Evolutionary conservation across 2,329 filamentous ascomycete genomes (phyloP).

Genomic region (Alternaria burnsii): DNA sequence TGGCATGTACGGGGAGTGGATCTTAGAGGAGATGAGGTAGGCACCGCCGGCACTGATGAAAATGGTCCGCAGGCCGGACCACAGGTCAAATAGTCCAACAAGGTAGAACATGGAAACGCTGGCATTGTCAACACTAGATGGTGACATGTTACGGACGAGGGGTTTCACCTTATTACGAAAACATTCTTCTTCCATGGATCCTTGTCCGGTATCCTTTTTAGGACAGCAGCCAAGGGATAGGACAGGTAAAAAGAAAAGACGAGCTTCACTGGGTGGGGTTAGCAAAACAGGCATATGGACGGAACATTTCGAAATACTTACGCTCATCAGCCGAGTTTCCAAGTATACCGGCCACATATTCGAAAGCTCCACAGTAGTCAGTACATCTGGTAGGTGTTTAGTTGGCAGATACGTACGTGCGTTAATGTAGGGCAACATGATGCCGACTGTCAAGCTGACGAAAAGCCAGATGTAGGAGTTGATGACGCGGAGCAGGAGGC

Average conservation of each 20-base stretch:
- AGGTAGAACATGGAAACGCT: constrained; percentile 89
- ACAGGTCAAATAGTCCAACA: constrained; percentile 91
- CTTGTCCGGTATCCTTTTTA: constrained; percentile 89
- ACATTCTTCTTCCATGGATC: constrained; percentile 85
- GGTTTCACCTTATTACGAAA: constrained; percentile 76
- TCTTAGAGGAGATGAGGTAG: constrained; percentile 82
- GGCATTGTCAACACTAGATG: constrained; percentile 12
- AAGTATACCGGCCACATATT: constrained; percentile 63
- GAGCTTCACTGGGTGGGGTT: constrained; percentile 79
- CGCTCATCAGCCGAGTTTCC: constrained; percentile 72
- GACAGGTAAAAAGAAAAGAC: constrained; percentile 90
- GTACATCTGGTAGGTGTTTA: background rate
- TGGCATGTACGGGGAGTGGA: constrained; percentile 93
- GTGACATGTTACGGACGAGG: too few relatives aligned
- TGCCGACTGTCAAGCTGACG: constrained; percentile 11
- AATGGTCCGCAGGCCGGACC: constrained; percentile 82
- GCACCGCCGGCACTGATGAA: constrained; percentile 79
- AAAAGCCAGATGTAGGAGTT: background rate
- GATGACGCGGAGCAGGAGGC: background rate
- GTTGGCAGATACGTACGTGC: constrained; percentile 57
- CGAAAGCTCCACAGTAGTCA: constrained; percentile 61
- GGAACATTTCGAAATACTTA: constrained; percentile 48
- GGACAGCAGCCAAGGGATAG: constrained; percentile 85
- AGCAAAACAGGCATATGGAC: constrained; percentile 5
- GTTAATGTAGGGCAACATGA: constrained; percentile 72